Evolutionary conservation across 108 stramenopile species (phyloP).

Genomic region (Nitzschia palea): DNA sequence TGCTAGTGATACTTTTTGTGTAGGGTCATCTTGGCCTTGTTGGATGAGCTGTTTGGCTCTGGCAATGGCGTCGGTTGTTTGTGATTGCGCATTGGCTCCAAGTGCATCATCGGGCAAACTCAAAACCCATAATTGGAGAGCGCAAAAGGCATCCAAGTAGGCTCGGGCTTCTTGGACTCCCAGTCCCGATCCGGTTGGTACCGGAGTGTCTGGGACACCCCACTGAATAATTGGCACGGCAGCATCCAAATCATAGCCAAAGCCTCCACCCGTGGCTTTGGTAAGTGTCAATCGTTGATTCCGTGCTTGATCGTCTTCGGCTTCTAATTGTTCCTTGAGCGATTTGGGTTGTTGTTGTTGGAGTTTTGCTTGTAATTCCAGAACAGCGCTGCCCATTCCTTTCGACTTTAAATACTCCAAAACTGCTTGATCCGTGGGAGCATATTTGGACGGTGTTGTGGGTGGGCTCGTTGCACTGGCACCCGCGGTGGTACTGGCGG

Average conservation of each 20-base stretch:
- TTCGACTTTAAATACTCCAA: constrained; percentile 69
- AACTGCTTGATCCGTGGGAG: constrained; percentile 54
- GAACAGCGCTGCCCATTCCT: constrained; percentile 58
- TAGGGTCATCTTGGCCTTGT: neutral
- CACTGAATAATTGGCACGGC: constrained; percentile 73
- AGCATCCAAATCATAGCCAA: constrained; percentile 82
- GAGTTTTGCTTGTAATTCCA: constrained; percentile 47
- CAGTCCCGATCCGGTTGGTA: constrained; percentile 9
- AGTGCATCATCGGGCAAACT: constrained; percentile 75
- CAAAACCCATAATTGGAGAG: constrained; percentile 83
- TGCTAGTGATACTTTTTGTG: constrained; percentile 18
- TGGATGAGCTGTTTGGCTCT: constrained; percentile 28
- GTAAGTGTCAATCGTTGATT: constrained; percentile 35
- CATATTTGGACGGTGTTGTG: neutral
- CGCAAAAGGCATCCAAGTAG: constrained; percentile 72
- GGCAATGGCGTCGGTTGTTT: constrained; percentile 41
- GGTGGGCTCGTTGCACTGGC: neutral
- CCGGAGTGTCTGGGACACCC: constrained; percentile 57
- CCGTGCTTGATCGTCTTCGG: constrained; percentile 33
- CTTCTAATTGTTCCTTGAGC: constrained; percentile 23
- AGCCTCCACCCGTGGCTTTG: constrained; percentile 68
- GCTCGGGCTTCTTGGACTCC: constrained; percentile 71
- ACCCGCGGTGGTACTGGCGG: neutral
- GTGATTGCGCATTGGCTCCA: constrained; percentile 3
- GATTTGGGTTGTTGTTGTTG: constrained; percentile 10